Evolutionary conservation across 805 yeast genomes (phyloP), one percentile per base, ranked within the genome.

Genomic region (Hanseniaspora taiwanica): DNA sequence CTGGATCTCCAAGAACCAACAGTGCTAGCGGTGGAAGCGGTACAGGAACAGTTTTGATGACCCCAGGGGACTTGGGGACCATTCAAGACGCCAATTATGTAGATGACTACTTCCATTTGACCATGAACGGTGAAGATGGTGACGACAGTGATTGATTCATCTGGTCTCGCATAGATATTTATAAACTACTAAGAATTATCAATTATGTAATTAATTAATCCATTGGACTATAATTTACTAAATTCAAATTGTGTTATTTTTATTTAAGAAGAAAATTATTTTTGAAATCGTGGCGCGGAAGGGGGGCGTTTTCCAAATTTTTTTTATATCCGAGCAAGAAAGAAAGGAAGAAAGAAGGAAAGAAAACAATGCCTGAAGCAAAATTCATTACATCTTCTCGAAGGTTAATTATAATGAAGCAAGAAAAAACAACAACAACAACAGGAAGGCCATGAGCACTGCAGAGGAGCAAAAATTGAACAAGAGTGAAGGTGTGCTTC

Each of bases 21-120:
- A 68, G 69, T 52, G 68, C 73, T 47, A 32, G 45, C 12, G 61
- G 77, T 1, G 45, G 52, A 13, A 50, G 52, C 35, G 40, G 53
- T 3, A 43, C 43, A 7, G 50, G 54, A 24, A 60, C 75, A 12
- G 78, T 81, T 14, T 65, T 78, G 50, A 89, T 86, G 95, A 89
- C 98, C 2, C 98, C 98, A 0, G 98, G 98, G 31, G 98, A 89
- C 58, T 71, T 89, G 46, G 98, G 97, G n/a, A 79, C 95, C 3
- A 68, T 91, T 52, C 96, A 87, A 58, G 98, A 89, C 57, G 83
- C 84, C 29, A 75, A 75, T 42, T 83, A 82, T 52, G 67, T 74
- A 2, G 77, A 80, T 27, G 96, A 89, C 56, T 89, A 84, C 53
- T 71, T 79, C 52, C 66, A 67, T 31, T 52, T 67, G 44, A 55